These are phyloP conservation scores for Debaryomycetaceae sp. DNA, from an alignment of 1,139 yeast genomes.

Conservation along the genomic window DNA sequence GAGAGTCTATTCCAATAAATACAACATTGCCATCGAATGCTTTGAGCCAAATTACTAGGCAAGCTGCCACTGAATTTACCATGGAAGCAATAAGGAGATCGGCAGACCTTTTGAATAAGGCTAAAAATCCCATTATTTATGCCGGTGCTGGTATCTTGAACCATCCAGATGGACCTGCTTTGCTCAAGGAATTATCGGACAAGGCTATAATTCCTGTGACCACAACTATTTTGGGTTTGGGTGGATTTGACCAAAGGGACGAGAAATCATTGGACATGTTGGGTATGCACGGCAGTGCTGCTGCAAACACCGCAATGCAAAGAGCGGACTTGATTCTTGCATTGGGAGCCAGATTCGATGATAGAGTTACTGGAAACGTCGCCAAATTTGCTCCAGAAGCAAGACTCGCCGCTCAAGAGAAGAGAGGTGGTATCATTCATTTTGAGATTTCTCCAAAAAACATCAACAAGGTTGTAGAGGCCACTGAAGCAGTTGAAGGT, in stretches of 20 bases:
- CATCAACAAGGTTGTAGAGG: conserved; percentile 95
- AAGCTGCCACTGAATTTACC: conserved; percentile 74
- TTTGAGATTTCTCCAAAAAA: conserved; percentile 95
- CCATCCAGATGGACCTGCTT: conserved; percentile 74
- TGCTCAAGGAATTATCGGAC: conserved; percentile 80
- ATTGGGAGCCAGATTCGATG: conserved; percentile 95
- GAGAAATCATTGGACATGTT: conserved; percentile 90
- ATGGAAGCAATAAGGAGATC: conserved; percentile 72
- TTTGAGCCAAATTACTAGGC: conserved; percentile 64
- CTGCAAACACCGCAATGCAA: conserved; percentile 93
- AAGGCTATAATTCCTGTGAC: conserved; percentile 94
- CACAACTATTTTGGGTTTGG: conserved; percentile 90
- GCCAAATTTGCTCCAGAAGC: conserved; percentile 93
- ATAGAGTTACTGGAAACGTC: conserved; percentile 90
- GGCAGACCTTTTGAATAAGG: conserved; percentile 71
- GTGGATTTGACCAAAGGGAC: conserved; percentile 91
- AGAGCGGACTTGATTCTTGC: conserved; percentile 91
- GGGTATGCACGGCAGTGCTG: conserved; percentile 98
- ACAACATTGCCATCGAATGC: conserved; percentile 83
- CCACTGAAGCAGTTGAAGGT: conserved; percentile 96
- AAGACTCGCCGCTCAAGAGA: conserved; percentile 78
- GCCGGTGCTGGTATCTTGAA: conserved; percentile 91
- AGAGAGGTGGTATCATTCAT: conserved; percentile 93
- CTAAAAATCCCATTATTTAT: conserved; percentile 84
- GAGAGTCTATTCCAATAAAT: conserved; percentile 82